Percentiles rank a stretch among this genome's conserved stretches.
Conservation (phyloP, 2,329 filamentous ascomycete species). For the Botrytis sinoallii region DNA sequence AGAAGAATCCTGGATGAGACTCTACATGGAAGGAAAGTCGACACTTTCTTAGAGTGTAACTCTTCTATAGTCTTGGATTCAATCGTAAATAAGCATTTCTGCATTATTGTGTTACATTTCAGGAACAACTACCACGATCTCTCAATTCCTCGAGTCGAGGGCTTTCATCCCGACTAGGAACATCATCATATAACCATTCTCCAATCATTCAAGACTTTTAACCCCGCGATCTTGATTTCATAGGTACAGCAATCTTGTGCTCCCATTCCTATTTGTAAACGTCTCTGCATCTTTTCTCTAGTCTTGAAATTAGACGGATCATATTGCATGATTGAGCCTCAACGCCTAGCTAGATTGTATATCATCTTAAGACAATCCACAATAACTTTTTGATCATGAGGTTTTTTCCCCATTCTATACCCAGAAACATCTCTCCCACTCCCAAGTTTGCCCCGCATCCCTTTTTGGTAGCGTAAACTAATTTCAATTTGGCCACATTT, state of each 20-base stretch:
- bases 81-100: not conserved
- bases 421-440: conserved; percentile 2
- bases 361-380: not conserved
- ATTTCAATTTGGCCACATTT: not conserved
- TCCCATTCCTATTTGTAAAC: not conserved
- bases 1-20: not conserved
- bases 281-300: not conserved
- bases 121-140: not conserved
- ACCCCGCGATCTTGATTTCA: conserved; percentile 12
- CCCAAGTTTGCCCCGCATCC: conserved; percentile 5
- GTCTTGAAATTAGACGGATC: not conserved
- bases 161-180: not conserved
- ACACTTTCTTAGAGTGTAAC: not conserved
- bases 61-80: not conserved
- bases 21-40: not conserved
- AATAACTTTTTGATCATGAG: conserved; percentile 2
- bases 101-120: not conserved
- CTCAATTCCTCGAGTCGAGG: not conserved
- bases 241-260: conserved; percentile 13
- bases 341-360: not conserved
- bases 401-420: not conserved
- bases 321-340: not conserved
- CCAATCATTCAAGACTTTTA: not conserved
- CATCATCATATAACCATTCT: not conserved
- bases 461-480: not conserved